Evolutionary conservation across 371 early-diverging fungal species (phyloP).

Genomic region (Lichtheimia corymbifera): DNA sequence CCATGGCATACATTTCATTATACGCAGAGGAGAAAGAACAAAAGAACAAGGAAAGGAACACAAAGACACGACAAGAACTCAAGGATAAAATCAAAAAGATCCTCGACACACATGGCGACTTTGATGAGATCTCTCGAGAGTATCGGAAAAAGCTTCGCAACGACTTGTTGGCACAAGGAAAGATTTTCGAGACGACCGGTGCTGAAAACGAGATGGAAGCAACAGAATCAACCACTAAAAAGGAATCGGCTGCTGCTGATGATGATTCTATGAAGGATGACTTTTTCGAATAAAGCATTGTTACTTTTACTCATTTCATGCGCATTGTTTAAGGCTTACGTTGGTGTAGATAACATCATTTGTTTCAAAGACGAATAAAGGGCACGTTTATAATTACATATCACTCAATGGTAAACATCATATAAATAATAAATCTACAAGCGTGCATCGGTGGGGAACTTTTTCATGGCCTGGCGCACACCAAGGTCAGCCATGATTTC

Average conservation of each 20-base stretch:
- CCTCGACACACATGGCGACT: conserved; percentile 26
- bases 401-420: too few species aligned
- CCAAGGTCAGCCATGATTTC: conserved; percentile 57
- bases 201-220: not conserved
- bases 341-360: too few species aligned
- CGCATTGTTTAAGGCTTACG: too few species aligned
- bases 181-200: not conserved
- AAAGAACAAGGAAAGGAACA: conserved; percentile 15
- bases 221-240: not conserved
- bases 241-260: not conserved
- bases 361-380: too few species aligned
- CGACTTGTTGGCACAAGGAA: conserved; percentile 18
- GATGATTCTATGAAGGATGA: not conserved
- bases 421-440: conserved; percentile 2
- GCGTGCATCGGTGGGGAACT: conserved; percentile 31
- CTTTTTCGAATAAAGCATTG: not conserved
- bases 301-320: too few species aligned
- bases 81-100: conserved; percentile 26
- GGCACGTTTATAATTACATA: too few species aligned
- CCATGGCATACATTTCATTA: conserved; percentile 39
- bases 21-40: conserved; percentile 26
- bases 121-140: conserved; percentile 20
- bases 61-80: conserved; percentile 24
- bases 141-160: conserved; percentile 38
- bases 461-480: conserved; percentile 50